Evolutionary conservation across 164 flowering plant species (phyloP).

Genomic region (Stephania japonica): DNA sequence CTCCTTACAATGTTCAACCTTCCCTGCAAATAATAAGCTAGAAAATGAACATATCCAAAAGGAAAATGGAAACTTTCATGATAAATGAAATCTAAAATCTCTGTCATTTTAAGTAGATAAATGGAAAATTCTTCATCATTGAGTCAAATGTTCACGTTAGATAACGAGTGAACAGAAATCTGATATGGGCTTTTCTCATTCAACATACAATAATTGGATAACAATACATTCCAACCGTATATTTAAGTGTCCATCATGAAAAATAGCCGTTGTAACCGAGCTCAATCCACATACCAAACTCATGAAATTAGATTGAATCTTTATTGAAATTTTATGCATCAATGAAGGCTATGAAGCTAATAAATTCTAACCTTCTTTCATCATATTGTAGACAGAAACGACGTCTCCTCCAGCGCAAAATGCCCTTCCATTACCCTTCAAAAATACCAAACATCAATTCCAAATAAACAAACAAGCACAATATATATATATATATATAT

Average conservation of each 20-base stretch:
- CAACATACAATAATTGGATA: background rate
- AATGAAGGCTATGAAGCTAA: background rate
- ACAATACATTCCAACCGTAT: background rate
- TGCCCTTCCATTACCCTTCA: slow-evolving; percentile 80
- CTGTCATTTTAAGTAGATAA: background rate
- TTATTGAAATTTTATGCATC: background rate
- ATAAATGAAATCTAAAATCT: background rate
- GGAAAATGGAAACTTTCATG: background rate
- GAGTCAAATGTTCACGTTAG: background rate
- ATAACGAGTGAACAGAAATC: background rate
- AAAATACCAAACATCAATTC: slow-evolving; percentile 17
- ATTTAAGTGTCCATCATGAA: background rate
- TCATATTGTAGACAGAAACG: slow-evolving; percentile 41
- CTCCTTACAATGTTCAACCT: slow-evolving; percentile 62
- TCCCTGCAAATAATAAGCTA: slow-evolving; percentile 45
- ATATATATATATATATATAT: no score
- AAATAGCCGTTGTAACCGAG: background rate
- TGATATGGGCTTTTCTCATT: background rate
- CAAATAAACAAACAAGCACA: slow-evolving; percentile 1
- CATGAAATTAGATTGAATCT: background rate
- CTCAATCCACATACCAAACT: background rate
- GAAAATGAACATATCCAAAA: background rate
- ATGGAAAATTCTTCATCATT: background rate
- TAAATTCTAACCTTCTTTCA: slow-evolving; percentile 44
- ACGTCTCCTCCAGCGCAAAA: slow-evolving; percentile 86